Percentiles rank a stretch among this genome's conserved stretches.
These are phyloP conservation scores for Macrocystidia cucumis DNA, from an alignment of 1,284 basidiomycete genomes.

Conservation along the genomic window DNA sequence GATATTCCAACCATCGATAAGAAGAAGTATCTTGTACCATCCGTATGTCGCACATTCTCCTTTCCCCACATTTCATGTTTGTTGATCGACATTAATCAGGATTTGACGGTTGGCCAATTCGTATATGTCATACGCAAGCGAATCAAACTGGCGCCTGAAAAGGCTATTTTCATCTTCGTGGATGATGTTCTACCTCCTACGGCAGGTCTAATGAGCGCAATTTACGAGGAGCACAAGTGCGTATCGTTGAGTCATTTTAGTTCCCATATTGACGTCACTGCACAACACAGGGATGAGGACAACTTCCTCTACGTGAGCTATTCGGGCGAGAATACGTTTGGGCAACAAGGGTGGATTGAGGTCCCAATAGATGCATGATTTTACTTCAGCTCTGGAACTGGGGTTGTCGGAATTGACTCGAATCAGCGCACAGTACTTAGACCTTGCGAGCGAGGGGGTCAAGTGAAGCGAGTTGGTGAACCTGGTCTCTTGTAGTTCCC, in stretches of 20 bases:
- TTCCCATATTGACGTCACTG: slow-evolving; percentile 13
- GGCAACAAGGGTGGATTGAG: slow-evolving; percentile 47
- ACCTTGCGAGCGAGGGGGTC: no score
- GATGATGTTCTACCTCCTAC: slow-evolving; percentile 98
- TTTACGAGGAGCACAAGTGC: slow-evolving; percentile 99
- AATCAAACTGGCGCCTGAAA: slow-evolving; percentile 99
- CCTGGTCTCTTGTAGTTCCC: no score
- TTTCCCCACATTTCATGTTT: no score
- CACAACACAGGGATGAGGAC: slow-evolving; percentile 83
- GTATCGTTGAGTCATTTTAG: slow-evolving; percentile 21
- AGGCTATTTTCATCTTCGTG: slow-evolving; percentile 99
- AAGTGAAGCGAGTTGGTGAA: no score
- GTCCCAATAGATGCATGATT: slow-evolving; percentile 31
- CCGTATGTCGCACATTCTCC: slow-evolving; percentile 43
- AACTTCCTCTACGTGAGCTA: slow-evolving; percentile 96
- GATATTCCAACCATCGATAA: slow-evolving; percentile 99
- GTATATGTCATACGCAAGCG: slow-evolving; percentile 99
- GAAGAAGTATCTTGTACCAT: slow-evolving; percentile 99
- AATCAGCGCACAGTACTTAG: no score
- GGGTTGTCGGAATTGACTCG: no score
- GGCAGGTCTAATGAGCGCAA: slow-evolving; percentile 96
- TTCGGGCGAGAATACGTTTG: slow-evolving; percentile 96
- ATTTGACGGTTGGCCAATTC: slow-evolving; percentile 97
- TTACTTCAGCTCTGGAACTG: no score
- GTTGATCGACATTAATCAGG: slow-evolving; percentile 44